phyloP scores from a whole-genome alignment of 2,329 filamentous ascomycete genomes.

The Aspergillus calidoustus region DNA sequence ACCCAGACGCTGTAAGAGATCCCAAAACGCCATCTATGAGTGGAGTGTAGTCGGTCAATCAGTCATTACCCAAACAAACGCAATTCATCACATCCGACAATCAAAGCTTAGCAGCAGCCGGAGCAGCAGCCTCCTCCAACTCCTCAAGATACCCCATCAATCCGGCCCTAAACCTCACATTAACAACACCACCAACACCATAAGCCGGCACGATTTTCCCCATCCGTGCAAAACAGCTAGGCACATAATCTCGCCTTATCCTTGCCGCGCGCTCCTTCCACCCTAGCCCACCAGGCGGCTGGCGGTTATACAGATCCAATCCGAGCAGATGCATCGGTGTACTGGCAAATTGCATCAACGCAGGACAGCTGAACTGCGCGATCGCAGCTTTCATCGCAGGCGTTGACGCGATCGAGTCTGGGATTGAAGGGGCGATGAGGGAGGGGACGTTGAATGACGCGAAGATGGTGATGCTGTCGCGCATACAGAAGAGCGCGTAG shows the following conservation, averaged over 20 bases:
- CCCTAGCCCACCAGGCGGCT: constrained; percentile 45
- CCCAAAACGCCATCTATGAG: constrained; percentile 8
- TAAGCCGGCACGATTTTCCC: constrained; percentile 87
- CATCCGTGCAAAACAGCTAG: constrained; percentile 75
- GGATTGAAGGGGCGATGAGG: constrained; percentile 72
- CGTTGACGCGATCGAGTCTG: constrained; percentile 54
- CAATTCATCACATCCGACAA: not conserved
- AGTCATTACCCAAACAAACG: not conserved
- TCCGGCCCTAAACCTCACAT: constrained; percentile 68
- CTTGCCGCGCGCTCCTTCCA: constrained; percentile 67
- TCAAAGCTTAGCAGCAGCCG: not conserved
- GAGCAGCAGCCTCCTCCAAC: constrained; percentile 29
- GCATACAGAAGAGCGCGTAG: constrained; percentile 77
- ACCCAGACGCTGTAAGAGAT: not conserved
- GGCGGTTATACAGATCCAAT: constrained; percentile 82
- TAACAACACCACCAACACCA: constrained; percentile 85
- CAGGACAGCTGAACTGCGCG: constrained; percentile 81
- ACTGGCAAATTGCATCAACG: constrained; percentile 75
- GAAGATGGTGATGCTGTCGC: constrained; percentile 89
- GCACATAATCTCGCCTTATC: constrained; percentile 75
- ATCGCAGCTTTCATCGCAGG: constrained; percentile 58
- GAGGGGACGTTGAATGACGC: constrained; percentile 89
- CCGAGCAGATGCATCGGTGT: constrained; percentile 87
- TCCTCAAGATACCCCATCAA: constrained; percentile 68
- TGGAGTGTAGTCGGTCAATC: not conserved